Evolutionary conservation across 768 basidiomycete species (phyloP).

Genomic region (Steccherinum ochraceum): DNA sequence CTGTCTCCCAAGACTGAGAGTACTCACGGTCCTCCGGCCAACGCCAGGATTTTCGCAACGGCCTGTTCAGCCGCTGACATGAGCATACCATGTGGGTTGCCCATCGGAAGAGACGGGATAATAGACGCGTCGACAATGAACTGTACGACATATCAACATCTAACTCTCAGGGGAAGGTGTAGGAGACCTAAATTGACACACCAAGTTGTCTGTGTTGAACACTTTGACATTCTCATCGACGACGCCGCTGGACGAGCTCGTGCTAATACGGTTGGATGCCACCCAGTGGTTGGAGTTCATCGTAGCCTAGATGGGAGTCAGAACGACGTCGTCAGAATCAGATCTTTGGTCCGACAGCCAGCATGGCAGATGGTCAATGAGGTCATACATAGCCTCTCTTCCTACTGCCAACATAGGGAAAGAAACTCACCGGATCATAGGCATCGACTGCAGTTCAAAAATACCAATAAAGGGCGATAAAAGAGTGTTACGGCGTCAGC

Average conservation of each 20-base stretch:
- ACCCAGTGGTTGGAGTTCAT: conserved; percentile 65
- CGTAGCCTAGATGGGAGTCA: conserved; percentile 22
- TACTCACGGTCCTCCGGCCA: conserved; percentile 46
- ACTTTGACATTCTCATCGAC: conserved; percentile 58
- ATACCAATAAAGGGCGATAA: not conserved
- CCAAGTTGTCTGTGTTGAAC: conserved; percentile 33
- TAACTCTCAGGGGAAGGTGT: too few relatives aligned
- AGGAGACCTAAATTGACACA: conserved; percentile 20
- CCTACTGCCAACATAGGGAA: not conserved
- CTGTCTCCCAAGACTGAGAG: too few relatives aligned
- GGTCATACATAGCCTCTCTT: conserved; percentile 18
- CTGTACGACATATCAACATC: conserved; percentile 37
- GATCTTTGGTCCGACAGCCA: not conserved
- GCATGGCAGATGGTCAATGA: not conserved
- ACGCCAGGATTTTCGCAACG: conserved; percentile 47
- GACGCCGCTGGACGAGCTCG: conserved; percentile 29
- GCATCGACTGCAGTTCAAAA: conserved; percentile 17
- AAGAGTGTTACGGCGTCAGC: not conserved
- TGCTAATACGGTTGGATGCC: conserved; percentile 45
- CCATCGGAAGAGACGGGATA: conserved; percentile 48
- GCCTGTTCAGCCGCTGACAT: conserved; percentile 57
- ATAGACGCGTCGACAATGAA: conserved; percentile 51
- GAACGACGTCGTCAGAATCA: conserved; percentile 12
- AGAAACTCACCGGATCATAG: conserved; percentile 21
- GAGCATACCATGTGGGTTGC: conserved; percentile 50